A percentile compares a stretch with the other conserved stretches of the same genome.
phyloP scores from a whole-genome alignment of 164 flowering plant species.

The Chimonanthus salicifolius region DNA sequence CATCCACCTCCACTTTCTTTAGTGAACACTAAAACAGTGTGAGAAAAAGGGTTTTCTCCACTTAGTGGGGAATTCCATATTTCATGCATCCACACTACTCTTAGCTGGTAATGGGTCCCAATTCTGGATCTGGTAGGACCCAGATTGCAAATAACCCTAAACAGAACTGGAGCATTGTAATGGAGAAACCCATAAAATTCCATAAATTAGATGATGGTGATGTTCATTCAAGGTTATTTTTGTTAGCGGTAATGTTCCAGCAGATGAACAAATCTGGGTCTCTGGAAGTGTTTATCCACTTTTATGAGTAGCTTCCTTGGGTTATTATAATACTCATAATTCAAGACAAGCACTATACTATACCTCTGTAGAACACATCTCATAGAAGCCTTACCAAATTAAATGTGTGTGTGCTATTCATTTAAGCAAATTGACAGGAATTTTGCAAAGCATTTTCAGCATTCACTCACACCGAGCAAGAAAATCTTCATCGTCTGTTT shows the following conservation, averaged over 20 bases:
- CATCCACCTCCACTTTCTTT: no score
- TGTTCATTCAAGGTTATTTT: neutral
- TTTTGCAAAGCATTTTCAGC: conserved; percentile 36
- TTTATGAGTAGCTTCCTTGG: neutral
- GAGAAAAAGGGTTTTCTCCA: no score
- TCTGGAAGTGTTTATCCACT: neutral
- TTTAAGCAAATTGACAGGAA: conserved; percentile 25
- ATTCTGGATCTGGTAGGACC: neutral
- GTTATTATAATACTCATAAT: neutral
- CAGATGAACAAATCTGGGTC: neutral
- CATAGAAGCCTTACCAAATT: neutral
- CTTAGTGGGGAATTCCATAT: no score
- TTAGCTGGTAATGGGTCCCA: neutral
- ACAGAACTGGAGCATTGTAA: neutral
- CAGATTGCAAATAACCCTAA: no score
- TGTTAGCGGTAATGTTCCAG: neutral
- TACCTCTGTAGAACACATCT: neutral
- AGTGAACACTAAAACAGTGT: no score
- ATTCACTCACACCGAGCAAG: conserved; percentile 34
- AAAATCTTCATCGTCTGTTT: conserved; percentile 32
- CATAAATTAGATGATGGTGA: neutral
- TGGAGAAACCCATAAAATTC: neutral
- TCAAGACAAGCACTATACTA: neutral
- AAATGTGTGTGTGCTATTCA: neutral
- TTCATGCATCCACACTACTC: no score